Evolutionary conservation across 306 rosid genomes (phyloP).

Genomic region (Medicago ruthenica): DNA sequence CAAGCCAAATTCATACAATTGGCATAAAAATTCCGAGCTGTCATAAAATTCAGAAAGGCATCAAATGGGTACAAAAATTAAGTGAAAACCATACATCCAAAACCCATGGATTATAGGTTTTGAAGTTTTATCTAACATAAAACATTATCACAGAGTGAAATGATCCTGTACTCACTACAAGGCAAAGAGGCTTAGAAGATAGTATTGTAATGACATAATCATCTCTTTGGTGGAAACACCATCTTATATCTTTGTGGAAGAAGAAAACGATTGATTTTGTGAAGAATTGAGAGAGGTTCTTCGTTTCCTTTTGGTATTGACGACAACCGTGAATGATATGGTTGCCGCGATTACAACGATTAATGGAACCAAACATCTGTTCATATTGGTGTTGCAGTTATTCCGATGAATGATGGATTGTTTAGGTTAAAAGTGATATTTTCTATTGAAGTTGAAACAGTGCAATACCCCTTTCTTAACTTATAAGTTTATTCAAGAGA

Average conservation of each 20-base stretch:
- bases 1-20: constrained; percentile 45
- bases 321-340: no score
- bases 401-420: no score
- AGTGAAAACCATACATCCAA: constrained; percentile 8
- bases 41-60: constrained; percentile 28
- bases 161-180: neutral
- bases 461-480: constrained; percentile 27
- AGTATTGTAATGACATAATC: constrained; percentile 30
- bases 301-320: no score
- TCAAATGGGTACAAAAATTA: neutral
- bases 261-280: no score
- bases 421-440: no score
- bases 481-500: constrained; percentile 20
- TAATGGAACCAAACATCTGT: no score
- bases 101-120: constrained; percentile 16
- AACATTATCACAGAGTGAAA: neutral
- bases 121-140: constrained; percentile 17
- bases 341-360: no score
- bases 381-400: no score
- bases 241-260: no score
- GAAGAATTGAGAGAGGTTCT: no score
- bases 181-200: constrained; percentile 10
- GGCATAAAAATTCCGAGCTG: constrained; percentile 13
- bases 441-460: no score
- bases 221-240: constrained; percentile 20